These are phyloP conservation scores for Eimeria sp. DNA, from an alignment of 169 alveolate species.

Conservation along the genomic window DNA sequence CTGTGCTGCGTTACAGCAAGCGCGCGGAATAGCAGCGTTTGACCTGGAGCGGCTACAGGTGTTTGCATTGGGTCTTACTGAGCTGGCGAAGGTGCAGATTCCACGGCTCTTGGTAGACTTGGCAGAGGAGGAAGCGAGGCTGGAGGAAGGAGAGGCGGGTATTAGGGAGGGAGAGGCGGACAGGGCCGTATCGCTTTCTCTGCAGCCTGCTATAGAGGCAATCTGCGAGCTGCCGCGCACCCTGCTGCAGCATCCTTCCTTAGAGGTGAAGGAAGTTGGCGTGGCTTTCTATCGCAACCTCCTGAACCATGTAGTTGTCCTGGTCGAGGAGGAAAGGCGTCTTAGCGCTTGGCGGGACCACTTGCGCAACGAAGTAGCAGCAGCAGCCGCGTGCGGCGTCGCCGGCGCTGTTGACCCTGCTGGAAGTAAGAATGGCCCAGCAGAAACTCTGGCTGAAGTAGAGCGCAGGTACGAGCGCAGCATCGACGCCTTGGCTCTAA, in stretches of 20 bases:
- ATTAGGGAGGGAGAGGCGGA: neutral
- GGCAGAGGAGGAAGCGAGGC: conserved; percentile 36
- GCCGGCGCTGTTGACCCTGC: conserved; percentile 14
- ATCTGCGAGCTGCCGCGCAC: conserved; percentile 45
- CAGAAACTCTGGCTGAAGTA: conserved; percentile 32
- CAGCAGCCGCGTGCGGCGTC: conserved; percentile 5
- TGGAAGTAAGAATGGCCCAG: neutral
- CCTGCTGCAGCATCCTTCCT: conserved; percentile 75
- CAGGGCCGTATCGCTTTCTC: neutral
- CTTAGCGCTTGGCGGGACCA: conserved; percentile 60
- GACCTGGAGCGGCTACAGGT: conserved; percentile 35
- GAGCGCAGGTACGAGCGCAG: conserved; percentile 16
- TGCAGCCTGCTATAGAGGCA: conserved; percentile 41
- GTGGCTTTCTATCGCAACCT: conserved; percentile 73
- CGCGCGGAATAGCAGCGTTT: conserved; percentile 40
- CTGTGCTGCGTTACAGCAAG: conserved; percentile 45
- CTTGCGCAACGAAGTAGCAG: conserved; percentile 53
- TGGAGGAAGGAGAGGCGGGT: conserved; percentile 4
- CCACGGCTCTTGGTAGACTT: conserved; percentile 17
- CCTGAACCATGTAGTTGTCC: conserved; percentile 60
- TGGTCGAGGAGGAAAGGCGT: conserved; percentile 57
- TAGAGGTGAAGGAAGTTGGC: conserved; percentile 48
- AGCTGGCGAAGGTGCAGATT: conserved; percentile 48
- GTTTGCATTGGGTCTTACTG: conserved; percentile 31
- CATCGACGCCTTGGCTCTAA: conserved; percentile 28